Evolutionary conservation across 805 yeast genomes (phyloP), one percentile per base, ranked within the genome.

Genomic region (Candida alai): DNA sequence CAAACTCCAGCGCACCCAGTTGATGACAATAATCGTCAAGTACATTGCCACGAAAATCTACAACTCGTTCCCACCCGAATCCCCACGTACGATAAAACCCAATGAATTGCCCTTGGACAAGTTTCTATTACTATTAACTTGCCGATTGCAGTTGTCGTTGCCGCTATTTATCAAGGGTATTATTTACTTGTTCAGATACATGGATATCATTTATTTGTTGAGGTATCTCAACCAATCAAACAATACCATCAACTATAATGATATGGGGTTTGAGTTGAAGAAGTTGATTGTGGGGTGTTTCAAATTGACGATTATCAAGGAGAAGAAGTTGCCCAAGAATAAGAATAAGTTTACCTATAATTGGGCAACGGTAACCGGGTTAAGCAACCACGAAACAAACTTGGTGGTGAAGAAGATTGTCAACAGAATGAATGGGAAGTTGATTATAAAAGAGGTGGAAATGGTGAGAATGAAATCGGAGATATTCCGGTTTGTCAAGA

Each of bases 191-290:
- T 67, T 67, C 51, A 53, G 73, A 34, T 67, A 67, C 44, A 67
- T 67, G 71, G 72, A 67, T 43, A 63, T 67, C 28, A 60, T 67
- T 32, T 67, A 67, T 46, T 55, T 67, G 36, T 58, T 67, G 39
- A 49, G 73, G 35, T 67, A 67, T 42, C 57, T 67, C 37, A 67
- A 67, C 40, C 73, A 67, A 44, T 59, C 69, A 19, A 67, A 67
- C 41, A 67, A 67, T 40, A 62, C 56, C 39, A 70, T 67, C 20
- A 63, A 60, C 43, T 63, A 60, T 45, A 64, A 56, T 28, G 68
- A 61, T 20, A 66, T 66, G 73, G 70, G 63, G 21, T 65, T 60
- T 45, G 61, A 60, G 16, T 51, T 65, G 32, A 59, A 56, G 42
- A 62, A 65, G 40, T 58, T 66, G 41, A 58, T 67, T 26, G 48